These are phyloP conservation scores for Acacia melanoxylon DNA, from an alignment of 306 rosid genomes.

Conservation along the genomic window DNA sequence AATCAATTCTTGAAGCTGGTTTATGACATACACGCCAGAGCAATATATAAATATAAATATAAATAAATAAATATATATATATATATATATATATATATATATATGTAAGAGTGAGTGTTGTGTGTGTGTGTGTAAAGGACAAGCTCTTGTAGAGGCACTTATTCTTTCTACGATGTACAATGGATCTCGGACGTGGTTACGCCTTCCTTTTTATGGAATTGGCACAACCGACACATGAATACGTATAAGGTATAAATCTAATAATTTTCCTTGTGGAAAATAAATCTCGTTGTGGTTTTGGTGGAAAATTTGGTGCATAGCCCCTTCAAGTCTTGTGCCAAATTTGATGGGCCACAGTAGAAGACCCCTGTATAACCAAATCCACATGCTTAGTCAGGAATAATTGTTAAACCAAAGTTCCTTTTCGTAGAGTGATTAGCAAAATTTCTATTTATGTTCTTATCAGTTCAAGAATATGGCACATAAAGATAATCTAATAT, in stretches of 20 bases:
- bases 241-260: conserved; percentile 26
- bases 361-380: conserved; percentile 68
- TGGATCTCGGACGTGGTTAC: neutral
- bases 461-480: neutral
- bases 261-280: conserved; percentile 75
- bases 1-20: conserved; percentile 8
- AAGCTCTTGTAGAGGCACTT: neutral
- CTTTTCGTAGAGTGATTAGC: neutral
- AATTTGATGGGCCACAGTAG: conserved; percentile 78
- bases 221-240: conserved; percentile 15
- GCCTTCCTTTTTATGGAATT: conserved; percentile 36
- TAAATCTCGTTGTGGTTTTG: conserved; percentile 81
- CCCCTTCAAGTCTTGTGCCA: conserved; percentile 59
- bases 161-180: neutral
- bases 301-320: conserved; percentile 79
- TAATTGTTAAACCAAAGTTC: neutral
- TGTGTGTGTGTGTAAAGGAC: neutral
- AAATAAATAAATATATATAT: neutral
- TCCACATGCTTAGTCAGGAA: conserved; percentile 22
- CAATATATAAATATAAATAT: neutral
- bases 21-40: conserved; percentile 8
- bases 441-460: neutral
- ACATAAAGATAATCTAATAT: neutral
- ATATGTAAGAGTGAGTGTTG: too few species aligned
- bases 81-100: neutral